Evolutionary conservation across 129 eudicot species (phyloP).

Genomic region (Calendula officinalis): DNA sequence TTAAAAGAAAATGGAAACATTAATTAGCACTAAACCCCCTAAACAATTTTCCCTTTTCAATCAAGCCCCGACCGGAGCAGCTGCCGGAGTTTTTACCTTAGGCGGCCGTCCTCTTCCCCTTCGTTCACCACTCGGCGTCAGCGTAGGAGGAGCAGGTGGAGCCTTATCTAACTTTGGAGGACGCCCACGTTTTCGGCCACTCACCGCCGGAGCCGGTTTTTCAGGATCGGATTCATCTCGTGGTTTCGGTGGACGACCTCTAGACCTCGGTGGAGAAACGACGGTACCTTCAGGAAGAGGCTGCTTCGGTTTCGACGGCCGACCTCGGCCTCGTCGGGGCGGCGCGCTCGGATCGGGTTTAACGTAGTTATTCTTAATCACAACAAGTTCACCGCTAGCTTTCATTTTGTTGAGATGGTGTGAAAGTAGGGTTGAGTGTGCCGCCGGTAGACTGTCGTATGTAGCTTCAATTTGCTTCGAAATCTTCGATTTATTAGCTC

Average conservation of each 20-base stretch:
- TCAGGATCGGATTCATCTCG: constrained; percentile 31
- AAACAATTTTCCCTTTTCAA: constrained; percentile 21
- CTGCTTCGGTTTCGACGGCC: constrained; percentile 62
- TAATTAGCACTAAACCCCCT: constrained; percentile 39
- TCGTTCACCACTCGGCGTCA: constrained; percentile 29
- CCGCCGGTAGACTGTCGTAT: constrained; percentile 51
- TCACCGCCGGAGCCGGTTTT: constrained; percentile 15
- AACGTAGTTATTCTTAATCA: constrained; percentile 54
- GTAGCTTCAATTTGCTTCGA: constrained; percentile 55
- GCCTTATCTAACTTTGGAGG: constrained; percentile 46
- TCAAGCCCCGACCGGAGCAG: constrained; percentile 48
- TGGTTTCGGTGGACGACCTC: constrained; percentile 72
- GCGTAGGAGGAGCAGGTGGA: neutral
- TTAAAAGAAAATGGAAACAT: constrained; percentile 8
- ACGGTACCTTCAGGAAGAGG: constrained; percentile 17
- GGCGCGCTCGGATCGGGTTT: constrained; percentile 54
- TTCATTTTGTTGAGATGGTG: constrained; percentile 69
- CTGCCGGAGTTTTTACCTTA: constrained; percentile 43
- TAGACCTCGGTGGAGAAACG: constrained; percentile 42
- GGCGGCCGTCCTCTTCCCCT: constrained; percentile 81
- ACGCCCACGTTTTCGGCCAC: constrained; percentile 71
- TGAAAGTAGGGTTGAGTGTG: constrained; percentile 55
- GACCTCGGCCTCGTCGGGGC: constrained; percentile 69
- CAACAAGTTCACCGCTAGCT: constrained; percentile 48
- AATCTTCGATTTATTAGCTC: constrained; percentile 55